These are phyloP conservation scores for Rhodotorula glutinis DNA, from an alignment of 1,284 basidiomycete genomes.

Conservation along the genomic window DNA sequence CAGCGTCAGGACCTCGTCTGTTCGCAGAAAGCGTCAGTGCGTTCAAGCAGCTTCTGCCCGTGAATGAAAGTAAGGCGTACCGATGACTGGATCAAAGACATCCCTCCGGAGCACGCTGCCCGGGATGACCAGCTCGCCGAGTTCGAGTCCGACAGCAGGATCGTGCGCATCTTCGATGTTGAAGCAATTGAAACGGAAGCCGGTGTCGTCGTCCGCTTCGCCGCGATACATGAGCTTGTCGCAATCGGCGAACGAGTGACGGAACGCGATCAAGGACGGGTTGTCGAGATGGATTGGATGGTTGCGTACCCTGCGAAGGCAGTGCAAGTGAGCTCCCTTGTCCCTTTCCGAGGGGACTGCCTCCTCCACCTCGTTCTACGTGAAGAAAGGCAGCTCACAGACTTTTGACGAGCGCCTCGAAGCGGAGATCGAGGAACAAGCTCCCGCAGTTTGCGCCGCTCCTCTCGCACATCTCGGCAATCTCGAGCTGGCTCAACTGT, in stretches of 20 bases:
- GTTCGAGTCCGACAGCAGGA: slow-evolving; percentile 65
- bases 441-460: slow-evolving; percentile 77
- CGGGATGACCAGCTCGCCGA: slow-evolving; percentile 73
- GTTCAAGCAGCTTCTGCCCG: slow-evolving; percentile 53
- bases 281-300: slow-evolving; percentile 75
- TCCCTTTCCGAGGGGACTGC: not conserved
- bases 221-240: slow-evolving; percentile 72
- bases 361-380: slow-evolving; percentile 43
- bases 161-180: slow-evolving; percentile 54
- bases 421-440: slow-evolving; percentile 74
- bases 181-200: slow-evolving; percentile 63
- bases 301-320: slow-evolving; percentile 54
- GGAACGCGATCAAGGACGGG: slow-evolving; percentile 72
- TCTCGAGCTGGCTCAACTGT: slow-evolving; percentile 67
- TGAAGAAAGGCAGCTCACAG: slow-evolving; percentile 50
- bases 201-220: slow-evolving; percentile 62
- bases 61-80: not conserved
- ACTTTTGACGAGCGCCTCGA: slow-evolving; percentile 67
- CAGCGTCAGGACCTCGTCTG: slow-evolving; percentile 63
- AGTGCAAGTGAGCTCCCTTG: slow-evolving; percentile 56
- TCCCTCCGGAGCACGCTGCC: slow-evolving; percentile 68
- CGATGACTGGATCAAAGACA: slow-evolving; percentile 71
- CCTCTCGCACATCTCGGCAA: slow-evolving; percentile 76
- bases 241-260: slow-evolving; percentile 64
- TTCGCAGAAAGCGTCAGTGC: slow-evolving; percentile 51